These are phyloP conservation scores for Apiospora phragmitis DNA, from an alignment of 2,329 filamentous ascomycete species.

Conservation along the genomic window DNA sequence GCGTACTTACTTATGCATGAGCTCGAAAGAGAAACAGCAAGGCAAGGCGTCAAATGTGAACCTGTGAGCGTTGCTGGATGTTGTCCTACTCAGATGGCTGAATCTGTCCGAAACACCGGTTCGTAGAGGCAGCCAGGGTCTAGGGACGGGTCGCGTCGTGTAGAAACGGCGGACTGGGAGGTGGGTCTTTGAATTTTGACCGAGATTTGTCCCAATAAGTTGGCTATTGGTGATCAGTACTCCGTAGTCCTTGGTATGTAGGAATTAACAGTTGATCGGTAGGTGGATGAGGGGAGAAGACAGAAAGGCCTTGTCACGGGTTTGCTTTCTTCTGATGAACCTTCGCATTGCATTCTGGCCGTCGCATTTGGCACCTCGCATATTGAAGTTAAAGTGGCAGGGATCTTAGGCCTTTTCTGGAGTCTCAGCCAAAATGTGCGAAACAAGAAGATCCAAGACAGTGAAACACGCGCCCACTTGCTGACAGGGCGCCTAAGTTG, in stretches of 20 bases:
- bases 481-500: neutral
- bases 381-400: neutral
- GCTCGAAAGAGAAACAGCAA: neutral
- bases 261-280: neutral
- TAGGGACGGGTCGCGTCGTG: neutral
- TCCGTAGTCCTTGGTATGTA: neutral
- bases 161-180: neutral
- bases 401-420: neutral
- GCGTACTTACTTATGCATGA: neutral
- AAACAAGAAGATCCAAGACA: neutral
- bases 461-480: constrained; percentile 7
- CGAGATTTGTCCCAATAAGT: neutral
- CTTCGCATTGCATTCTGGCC: neutral
- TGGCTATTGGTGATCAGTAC: neutral
- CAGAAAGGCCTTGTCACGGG: neutral
- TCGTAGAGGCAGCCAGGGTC: neutral
- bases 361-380: neutral
- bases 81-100: neutral
- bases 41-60: neutral
- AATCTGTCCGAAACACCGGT: neutral
- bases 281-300: neutral
- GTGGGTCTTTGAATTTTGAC: neutral
- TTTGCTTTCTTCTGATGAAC: neutral
- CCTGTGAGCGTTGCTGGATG: neutral
- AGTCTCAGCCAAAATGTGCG: constrained; percentile 1